Conservation (phyloP, 805 yeast genomes). For the Metschnikowia henanensis region DNA sequence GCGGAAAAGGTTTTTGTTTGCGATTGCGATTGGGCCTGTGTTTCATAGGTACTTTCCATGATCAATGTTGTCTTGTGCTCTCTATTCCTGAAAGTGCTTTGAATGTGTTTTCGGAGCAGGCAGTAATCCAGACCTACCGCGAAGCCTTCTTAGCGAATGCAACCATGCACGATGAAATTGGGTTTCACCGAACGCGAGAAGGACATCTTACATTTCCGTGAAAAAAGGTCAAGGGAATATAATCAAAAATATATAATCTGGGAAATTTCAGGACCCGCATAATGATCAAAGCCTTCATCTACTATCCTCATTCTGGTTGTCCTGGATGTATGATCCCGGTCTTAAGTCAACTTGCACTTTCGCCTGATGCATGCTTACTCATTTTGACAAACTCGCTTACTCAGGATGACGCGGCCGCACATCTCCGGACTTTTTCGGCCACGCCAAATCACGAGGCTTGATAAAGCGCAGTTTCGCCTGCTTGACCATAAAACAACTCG, state of each 20-base stretch:
- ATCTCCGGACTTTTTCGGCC: constrained; percentile 3
- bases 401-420: constrained; percentile 6
- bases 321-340: not conserved
- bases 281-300: no score
- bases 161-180: no score
- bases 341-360: not conserved
- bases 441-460: constrained; percentile 3
- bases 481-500: not conserved
- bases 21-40: not conserved
- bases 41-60: not conserved
- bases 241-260: no score
- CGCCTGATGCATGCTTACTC: constrained; percentile 5
- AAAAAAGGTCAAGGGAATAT: no score
- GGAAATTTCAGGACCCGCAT: no score
- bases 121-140: no score
- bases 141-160: no score
- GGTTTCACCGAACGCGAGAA: no score
- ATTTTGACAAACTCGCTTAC: constrained; percentile 1
- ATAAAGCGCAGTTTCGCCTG: not conserved
- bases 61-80: not conserved
- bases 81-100: not conserved
- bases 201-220: no score
- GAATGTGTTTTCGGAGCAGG: no score
- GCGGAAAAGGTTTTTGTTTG: constrained; percentile 1
- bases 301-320: no score